Conservation (phyloP, 2,329 filamentous ascomycete genomes). For the Fusarium sp. region DNA sequence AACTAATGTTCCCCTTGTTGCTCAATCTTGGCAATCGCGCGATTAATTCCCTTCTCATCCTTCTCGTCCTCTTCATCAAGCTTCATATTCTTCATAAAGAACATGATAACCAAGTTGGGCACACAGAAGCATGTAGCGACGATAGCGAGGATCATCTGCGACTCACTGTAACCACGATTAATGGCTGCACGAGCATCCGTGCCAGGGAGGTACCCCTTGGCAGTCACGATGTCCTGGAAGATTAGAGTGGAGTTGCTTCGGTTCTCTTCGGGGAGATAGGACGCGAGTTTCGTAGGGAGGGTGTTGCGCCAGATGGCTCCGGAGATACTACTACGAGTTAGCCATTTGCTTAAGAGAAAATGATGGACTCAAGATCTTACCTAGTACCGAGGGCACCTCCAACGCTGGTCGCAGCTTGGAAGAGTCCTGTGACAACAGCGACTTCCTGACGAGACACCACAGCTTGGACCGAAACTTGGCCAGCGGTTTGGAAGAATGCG, state of each 20-base stretch:
- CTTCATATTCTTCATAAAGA: constrained; percentile 33
- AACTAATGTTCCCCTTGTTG: not conserved
- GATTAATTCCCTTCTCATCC: not conserved
- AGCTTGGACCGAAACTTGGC: constrained; percentile 37
- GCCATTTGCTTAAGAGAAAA: not conserved
- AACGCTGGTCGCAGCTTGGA: constrained; percentile 48
- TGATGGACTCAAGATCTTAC: not conserved
- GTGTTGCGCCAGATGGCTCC: constrained; percentile 51
- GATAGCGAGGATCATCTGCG: constrained; percentile 36
- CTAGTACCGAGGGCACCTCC: constrained; percentile 46
- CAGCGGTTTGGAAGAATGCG: not conserved
- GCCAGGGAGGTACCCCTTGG: constrained; percentile 26
- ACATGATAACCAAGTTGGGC: constrained; percentile 29
- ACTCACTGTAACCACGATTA: constrained; percentile 30
- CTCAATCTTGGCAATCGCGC: not conserved
- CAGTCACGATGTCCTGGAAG: constrained; percentile 43
- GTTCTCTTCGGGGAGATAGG: constrained; percentile 32
- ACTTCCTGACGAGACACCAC: constrained; percentile 48
- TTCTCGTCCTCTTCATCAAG: constrained; percentile 16
- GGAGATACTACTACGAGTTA: constrained; percentile 39
- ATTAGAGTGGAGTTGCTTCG: constrained; percentile 32
- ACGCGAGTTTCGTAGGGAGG: constrained; percentile 35
- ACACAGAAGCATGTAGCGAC: constrained; percentile 27
- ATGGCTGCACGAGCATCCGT: constrained; percentile 25
- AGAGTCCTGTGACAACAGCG: constrained; percentile 50